A percentile compares a stretch with the other conserved stretches of the same genome.
phyloP scores from a whole-genome alignment of 441 rosid genomes.

The Arabidopsis hybrid region DNA sequence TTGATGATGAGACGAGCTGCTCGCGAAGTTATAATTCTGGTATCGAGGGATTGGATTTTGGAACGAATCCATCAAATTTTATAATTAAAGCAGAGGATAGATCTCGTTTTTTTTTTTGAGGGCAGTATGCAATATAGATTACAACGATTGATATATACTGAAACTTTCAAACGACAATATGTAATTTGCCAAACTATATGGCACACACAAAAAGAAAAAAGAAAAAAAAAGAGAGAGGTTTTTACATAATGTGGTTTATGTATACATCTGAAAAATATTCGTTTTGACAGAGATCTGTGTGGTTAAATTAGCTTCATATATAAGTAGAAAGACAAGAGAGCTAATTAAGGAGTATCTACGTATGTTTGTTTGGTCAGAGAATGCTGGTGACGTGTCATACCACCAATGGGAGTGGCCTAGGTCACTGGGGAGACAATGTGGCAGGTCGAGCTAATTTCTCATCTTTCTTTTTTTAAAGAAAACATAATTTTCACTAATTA shows the following conservation, averaged over 20 bases:
- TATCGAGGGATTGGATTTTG: conserved; percentile 52
- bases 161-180: not conserved
- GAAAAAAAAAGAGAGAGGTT: not conserved
- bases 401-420: conserved; percentile 33
- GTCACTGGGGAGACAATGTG: conserved; percentile 45
- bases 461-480: not conserved
- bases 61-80: conserved; percentile 37
- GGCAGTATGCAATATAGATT: not conserved
- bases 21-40: conserved; percentile 44
- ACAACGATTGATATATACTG: not conserved
- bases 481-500: not conserved
- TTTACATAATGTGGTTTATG: conserved; percentile 24
- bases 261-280: conserved; percentile 22
- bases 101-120: not conserved
- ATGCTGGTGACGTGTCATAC: conserved; percentile 42
- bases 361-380: conserved; percentile 26
- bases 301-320: conserved; percentile 24
- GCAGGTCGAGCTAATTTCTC: conserved; percentile 43
- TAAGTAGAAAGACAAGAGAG: conserved; percentile 29
- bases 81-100: not conserved
- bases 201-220: not conserved
- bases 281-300: conserved; percentile 21
- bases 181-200: conserved; percentile 14
- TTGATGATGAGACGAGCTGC: conserved; percentile 44
- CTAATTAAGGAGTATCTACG: conserved; percentile 13